Evolutionary conservation across 805 yeast genomes (phyloP).

Genomic region (Priceomyces fermenticarens): DNA sequence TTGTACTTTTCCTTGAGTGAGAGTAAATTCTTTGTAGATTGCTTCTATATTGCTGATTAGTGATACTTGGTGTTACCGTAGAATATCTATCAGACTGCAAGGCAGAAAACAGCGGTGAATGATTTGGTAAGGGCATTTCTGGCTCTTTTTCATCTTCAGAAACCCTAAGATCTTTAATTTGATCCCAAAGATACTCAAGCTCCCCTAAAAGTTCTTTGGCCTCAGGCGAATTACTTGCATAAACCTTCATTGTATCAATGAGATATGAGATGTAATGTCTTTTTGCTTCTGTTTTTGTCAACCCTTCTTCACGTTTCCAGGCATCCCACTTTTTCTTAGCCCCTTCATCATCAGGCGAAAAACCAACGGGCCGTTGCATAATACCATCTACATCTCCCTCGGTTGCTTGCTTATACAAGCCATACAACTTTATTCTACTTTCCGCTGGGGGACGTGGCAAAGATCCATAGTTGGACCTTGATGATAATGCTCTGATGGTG

Average conservation of each 20-base stretch:
- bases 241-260: constrained; percentile 68
- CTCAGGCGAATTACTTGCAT: constrained; percentile 65
- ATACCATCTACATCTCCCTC: constrained; percentile 77
- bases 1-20: constrained; percentile 39
- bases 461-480: constrained; percentile 57
- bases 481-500: constrained; percentile 70
- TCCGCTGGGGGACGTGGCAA: constrained; percentile 78
- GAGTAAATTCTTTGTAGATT: constrained; percentile 43
- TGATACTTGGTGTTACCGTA: constrained; percentile 30
- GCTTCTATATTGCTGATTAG: constrained; percentile 27
- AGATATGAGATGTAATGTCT: constrained; percentile 63
- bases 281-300: constrained; percentile 69
- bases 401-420: constrained; percentile 84
- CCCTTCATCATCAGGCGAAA: constrained; percentile 58
- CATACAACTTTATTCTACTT: constrained; percentile 66
- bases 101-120: constrained; percentile 33
- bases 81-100: constrained; percentile 35
- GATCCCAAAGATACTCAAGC: constrained; percentile 73
- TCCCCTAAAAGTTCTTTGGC: constrained; percentile 65
- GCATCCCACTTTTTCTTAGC: constrained; percentile 80
- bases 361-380: constrained; percentile 64
- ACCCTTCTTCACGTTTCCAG: constrained; percentile 74
- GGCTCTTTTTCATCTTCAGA: constrained; percentile 28
- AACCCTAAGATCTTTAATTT: constrained; percentile 49
- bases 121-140: constrained; percentile 27